These are phyloP conservation scores for Purpureocillium lavendulum DNA, from an alignment of 2,329 filamentous ascomycete species.

Conservation along the genomic window DNA sequence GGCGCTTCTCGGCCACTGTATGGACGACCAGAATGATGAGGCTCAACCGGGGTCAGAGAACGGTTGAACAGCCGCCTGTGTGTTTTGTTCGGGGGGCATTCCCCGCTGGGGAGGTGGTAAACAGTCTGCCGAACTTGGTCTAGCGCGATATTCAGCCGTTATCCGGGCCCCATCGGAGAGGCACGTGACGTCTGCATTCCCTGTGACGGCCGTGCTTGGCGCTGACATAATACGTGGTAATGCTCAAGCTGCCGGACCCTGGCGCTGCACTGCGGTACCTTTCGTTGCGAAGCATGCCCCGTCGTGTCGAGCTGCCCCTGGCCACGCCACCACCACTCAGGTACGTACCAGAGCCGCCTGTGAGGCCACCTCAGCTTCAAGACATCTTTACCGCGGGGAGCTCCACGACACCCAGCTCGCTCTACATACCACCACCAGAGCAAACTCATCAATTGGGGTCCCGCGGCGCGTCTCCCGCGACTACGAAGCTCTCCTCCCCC, in stretches of 20 bases:
- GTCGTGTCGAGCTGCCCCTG: too few species aligned
- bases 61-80: background rate
- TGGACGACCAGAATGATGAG: background rate
- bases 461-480: too few species aligned
- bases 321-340: background rate
- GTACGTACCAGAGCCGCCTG: background rate
- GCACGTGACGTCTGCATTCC: conserved; percentile 1
- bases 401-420: background rate
- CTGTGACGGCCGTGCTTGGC: too few species aligned
- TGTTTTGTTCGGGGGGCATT: conserved; percentile 16
- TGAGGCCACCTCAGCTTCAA: conserved; percentile 27
- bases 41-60: conserved; percentile 1
- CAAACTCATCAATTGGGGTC: background rate
- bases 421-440: background rate
- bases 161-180: background rate
- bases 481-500: background rate
- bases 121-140: conserved; percentile 18
- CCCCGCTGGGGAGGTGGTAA: conserved; percentile 9
- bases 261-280: too few species aligned
- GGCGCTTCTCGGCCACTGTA: background rate
- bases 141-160: conserved; percentile 10
- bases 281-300: too few species aligned
- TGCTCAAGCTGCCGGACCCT: too few species aligned
- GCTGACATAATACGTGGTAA: too few species aligned
- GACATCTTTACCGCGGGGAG: conserved; percentile 8